Percentiles rank a stretch among this genome's conserved stretches.
Conservation (phyloP, 257 asterid genomes). For the Handroanthus guayacan region DNA sequence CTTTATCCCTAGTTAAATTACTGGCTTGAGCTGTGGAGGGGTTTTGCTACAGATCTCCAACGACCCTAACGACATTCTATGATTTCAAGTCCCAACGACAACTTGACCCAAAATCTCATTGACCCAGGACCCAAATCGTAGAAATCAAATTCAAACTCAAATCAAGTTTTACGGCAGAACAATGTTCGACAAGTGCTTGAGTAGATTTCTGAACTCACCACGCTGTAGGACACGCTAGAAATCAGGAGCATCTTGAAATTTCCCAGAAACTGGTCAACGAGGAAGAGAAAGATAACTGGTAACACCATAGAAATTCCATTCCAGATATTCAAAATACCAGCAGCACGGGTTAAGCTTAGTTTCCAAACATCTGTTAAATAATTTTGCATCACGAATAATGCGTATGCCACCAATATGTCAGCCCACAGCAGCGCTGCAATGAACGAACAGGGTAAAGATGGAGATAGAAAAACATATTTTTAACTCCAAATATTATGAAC, state of each 20-base stretch:
- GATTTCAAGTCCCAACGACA: no score
- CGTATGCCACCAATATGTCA: constrained; percentile 39
- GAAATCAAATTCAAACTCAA: no score
- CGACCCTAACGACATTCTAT: no score
- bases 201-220: constrained; percentile 45
- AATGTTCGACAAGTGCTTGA: neutral
- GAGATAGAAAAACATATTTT: neutral
- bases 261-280: constrained; percentile 48
- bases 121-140: no score
- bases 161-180: no score
- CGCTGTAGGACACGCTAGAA: constrained; percentile 53
- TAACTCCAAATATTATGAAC: no score
- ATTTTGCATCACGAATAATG: constrained; percentile 62
- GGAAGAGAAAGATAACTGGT: constrained; percentile 50
- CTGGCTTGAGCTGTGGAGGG: no score
- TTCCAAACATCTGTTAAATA: constrained; percentile 75
- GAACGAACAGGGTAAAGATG: neutral
- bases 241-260: constrained; percentile 52
- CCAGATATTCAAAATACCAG: constrained; percentile 60
- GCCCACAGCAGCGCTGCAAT: constrained; percentile 48
- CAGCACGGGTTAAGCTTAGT: constrained; percentile 58
- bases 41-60: no score
- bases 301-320: constrained; percentile 45
- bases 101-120: no score
- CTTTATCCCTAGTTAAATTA: no score